Percentiles rank a stretch among this genome's conserved stretches.
phyloP scores from a whole-genome alignment of 2,329 filamentous ascomycete species.

The Pseudocercospora musae region DNA sequence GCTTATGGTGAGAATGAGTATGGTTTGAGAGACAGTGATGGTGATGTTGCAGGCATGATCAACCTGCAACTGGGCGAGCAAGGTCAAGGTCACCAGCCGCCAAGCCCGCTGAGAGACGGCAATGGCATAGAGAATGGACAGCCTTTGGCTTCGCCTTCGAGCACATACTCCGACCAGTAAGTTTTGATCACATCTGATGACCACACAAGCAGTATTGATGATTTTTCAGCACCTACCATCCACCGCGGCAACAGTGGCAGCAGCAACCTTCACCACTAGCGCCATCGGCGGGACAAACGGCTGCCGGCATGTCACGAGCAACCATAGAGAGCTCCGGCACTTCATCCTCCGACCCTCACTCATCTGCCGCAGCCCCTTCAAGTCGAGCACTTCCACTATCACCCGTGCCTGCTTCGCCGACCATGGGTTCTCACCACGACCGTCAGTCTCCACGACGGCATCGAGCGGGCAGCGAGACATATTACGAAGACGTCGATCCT shows the following conservation, averaged over 20 bases:
- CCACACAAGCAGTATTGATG: conserved; percentile 10
- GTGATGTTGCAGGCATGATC: conserved; percentile 71
- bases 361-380: conserved; percentile 17
- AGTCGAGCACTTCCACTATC: conserved; percentile 25
- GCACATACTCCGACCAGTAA: conserved; percentile 73
- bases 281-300: conserved; percentile 9
- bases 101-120: conserved; percentile 55
- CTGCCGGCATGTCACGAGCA: conserved; percentile 10
- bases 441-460: conserved; percentile 20
- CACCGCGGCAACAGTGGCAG: conserved; percentile 48
- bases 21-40: conserved; percentile 59
- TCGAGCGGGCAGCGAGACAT: conserved; percentile 51
- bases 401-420: conserved; percentile 29
- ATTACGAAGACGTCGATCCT: conserved; percentile 93
- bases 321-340: conserved; percentile 12
- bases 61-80: conserved; percentile 57
- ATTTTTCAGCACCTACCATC: conserved; percentile 40
- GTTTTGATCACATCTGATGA: conserved; percentile 39
- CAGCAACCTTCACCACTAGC: conserved; percentile 11
- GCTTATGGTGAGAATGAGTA: conserved; percentile 30
- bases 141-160: conserved; percentile 69
- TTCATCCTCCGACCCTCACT: conserved; percentile 17
- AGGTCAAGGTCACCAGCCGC: conserved; percentile 31
- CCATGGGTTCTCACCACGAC: conserved; percentile 3
- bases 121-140: conserved; percentile 47